Base-by-base conservation (phyloP, 2,329 filamentous ascomycete species). In the Microdochium nivale region DNA sequence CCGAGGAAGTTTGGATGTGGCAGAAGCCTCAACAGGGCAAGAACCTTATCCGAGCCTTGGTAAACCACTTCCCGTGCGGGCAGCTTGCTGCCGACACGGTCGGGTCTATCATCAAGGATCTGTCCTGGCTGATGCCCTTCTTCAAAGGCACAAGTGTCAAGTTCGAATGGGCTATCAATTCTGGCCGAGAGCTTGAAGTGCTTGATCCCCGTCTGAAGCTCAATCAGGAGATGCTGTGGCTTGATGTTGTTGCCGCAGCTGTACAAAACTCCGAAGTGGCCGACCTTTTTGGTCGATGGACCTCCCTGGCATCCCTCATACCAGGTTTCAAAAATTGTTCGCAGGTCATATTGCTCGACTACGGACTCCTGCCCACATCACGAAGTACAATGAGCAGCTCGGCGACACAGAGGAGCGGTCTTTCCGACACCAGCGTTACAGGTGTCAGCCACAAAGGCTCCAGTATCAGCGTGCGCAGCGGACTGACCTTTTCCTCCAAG, bases 281-380 rank as follows among this genome's bases (percentile, higher is more conserved):
- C 10, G 19, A 25, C n/a, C 27, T 51, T 14, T 51, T 51, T 30
- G 49, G 49, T 25, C 37, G 43, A 11, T 51, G 49, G 49, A 51
- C 49, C 2, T 14, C 49, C 3, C 25, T 51, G 19, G 37, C 43
- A 3, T 23, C 37, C n/a, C 43, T 19, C 23, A 47, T 51, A 5
- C 49, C 49, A 5, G 49, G 49, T 16, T 51, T 51, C 49, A 51
- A 47, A 25, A 51, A 43, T 25, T 51, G 49, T 40, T 40, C 49
- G 3, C 49, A 51, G 49, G 25, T 51, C 3, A 24, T 47, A 11
- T 19, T 51, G 49, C 44, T 51, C 27, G 49, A 51, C 40, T 51
- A 43, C 27, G 49, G 49, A 7, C 13, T 21, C 16, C 11, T 43
- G 23, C 49, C 49, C 21, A 24, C 40, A 21, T 44, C 40, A 11